Percentiles rank a stretch among this genome's conserved stretches.
Conservation (phyloP, 768 basidiomycete genomes). For the Hysterangium stoloniferum region DNA sequence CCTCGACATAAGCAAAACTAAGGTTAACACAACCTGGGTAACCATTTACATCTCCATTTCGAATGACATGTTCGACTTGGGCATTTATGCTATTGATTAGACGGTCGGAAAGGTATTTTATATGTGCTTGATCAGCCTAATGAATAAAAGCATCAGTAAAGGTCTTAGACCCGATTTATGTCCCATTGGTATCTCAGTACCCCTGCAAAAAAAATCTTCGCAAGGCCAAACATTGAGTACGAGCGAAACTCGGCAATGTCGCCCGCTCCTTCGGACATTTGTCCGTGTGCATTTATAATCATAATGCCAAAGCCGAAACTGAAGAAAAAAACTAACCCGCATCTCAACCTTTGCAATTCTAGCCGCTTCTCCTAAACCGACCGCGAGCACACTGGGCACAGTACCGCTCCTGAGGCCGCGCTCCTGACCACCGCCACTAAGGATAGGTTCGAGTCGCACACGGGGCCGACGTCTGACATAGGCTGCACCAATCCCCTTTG, state of each 20-base stretch:
- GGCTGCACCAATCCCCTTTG: conserved; percentile 91
- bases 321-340: conserved; percentile 53
- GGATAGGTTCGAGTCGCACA: conserved; percentile 88
- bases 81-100: conserved; percentile 75
- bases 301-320: conserved; percentile 16
- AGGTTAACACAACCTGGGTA: conserved; percentile 96
- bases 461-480: conserved; percentile 91
- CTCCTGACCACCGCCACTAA: conserved; percentile 97
- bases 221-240: conserved; percentile 38
- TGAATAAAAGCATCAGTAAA: conserved; percentile 6
- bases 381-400: conserved; percentile 76
- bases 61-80: conserved; percentile 82
- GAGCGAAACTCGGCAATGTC: conserved; percentile 11
- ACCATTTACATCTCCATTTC: conserved; percentile 87
- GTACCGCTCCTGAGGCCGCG: conserved; percentile 94
- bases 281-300: conserved; percentile 43
- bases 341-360: conserved; percentile 89
- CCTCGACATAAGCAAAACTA: conserved; percentile 90
- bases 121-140: conserved; percentile 73
- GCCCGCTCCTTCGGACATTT: conserved; percentile 38
- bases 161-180: neutral
- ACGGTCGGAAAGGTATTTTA: conserved; percentile 69
- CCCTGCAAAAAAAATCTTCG: conserved; percentile 83
- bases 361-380: conserved; percentile 93
- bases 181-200: conserved; percentile 68